phyloP scores from a whole-genome alignment of 1,284 basidiomycete species.

The Ustilago hordei region DNA sequence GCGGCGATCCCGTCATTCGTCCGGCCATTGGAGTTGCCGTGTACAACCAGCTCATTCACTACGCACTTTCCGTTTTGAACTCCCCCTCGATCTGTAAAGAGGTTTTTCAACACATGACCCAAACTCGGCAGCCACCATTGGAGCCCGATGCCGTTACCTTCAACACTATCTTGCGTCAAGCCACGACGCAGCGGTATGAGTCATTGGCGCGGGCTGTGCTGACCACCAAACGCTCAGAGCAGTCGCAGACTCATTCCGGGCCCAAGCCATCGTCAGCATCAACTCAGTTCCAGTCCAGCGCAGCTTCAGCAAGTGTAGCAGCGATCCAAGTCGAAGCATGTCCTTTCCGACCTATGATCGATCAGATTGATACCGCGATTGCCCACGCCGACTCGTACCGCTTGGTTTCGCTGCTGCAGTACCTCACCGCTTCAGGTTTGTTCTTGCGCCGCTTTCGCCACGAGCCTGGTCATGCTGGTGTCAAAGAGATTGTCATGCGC shows the following conservation, averaged over 20 bases:
- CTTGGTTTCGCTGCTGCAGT: constrained; percentile 39
- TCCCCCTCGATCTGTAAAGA: constrained; percentile 37
- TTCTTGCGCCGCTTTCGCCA: constrained; percentile 34
- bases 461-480: constrained; percentile 38
- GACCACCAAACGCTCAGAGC: constrained; percentile 17
- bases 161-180: constrained; percentile 52
- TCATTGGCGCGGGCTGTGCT: constrained; percentile 36
- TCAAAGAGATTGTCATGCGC: constrained; percentile 41
- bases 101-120: constrained; percentile 47
- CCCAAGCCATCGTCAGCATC: not conserved
- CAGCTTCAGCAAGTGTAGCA: not conserved
- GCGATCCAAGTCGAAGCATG: not conserved
- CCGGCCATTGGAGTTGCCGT: constrained; percentile 27
- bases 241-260: not conserved
- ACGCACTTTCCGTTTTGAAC: constrained; percentile 30
- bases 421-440: constrained; percentile 33
- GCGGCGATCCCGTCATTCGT: constrained; percentile 17
- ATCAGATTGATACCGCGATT: constrained; percentile 43
- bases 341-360: constrained; percentile 22
- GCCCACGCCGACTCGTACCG: constrained; percentile 39
- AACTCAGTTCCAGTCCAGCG: not conserved
- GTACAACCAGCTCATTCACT: constrained; percentile 54
- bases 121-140: constrained; percentile 32
- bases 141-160: constrained; percentile 46
- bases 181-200: constrained; percentile 39